These are phyloP conservation scores for Rhynchospora breviuscula DNA, from an alignment of 176 grass and related monocot genomes.

Conservation along the genomic window DNA sequence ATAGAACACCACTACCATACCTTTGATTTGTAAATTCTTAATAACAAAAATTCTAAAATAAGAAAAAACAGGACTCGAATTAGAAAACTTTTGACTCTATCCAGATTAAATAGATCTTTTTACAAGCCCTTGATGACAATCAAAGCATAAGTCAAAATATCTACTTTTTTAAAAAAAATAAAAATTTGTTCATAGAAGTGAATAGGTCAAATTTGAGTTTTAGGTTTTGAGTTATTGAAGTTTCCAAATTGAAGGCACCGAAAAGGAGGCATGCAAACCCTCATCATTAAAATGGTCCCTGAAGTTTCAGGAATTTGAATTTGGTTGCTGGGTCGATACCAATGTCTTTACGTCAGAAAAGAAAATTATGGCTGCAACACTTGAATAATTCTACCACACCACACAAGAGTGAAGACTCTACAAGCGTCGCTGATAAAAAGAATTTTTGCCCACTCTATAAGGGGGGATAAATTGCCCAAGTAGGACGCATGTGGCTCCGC, in stretches of 20 bases:
- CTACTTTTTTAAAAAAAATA: not conserved
- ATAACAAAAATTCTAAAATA: conserved; percentile 16
- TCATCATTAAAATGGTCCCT: not conserved
- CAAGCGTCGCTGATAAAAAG: not conserved
- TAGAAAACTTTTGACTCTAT: not conserved
- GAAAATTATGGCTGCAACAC: not conserved
- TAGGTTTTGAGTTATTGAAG: not conserved
- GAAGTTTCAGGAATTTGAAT: not conserved
- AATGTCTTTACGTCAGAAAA: not conserved
- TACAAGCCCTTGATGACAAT: not conserved
- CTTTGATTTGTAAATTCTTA: conserved; percentile 12
- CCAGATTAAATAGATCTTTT: not conserved
- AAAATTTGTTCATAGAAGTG: not conserved
- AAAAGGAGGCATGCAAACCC: not conserved
- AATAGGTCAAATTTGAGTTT: not conserved
- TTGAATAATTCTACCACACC: not conserved
- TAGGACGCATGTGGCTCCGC: not conserved
- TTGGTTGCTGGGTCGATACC: not conserved
- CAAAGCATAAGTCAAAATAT: not conserved
- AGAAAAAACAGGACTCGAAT: not conserved
- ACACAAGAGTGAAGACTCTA: not conserved
- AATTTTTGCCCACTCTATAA: not conserved
- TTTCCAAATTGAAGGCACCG: not conserved
- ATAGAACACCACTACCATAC: too few species aligned
- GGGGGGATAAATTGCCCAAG: not conserved